phyloP scores from a whole-genome alignment of 192 early-diverging fungal species.

The Coemansia sp. region DNA sequence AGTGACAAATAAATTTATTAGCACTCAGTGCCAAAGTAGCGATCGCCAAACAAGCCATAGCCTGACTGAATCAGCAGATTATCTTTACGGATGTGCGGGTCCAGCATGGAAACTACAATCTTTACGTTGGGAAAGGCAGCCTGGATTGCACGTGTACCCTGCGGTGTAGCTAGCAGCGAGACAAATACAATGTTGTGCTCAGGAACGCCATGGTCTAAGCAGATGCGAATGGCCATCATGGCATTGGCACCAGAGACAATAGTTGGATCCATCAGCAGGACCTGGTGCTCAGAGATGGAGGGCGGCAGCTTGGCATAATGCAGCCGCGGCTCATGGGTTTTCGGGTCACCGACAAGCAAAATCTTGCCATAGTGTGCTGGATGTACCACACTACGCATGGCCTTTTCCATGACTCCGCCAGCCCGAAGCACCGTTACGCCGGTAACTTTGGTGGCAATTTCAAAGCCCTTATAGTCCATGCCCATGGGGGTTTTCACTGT shows the following conservation, averaged over 20 bases:
- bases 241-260: conserved; percentile 90
- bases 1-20: background rate
- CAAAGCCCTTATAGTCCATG: conserved; percentile 55
- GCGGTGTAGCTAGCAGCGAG: conserved; percentile 73
- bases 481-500: conserved; percentile 62
- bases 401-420: conserved; percentile 89
- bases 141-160: conserved; percentile 74
- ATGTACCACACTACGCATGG: conserved; percentile 74
- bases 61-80: conserved; percentile 76
- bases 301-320: conserved; percentile 82
- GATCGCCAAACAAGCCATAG: conserved; percentile 83
- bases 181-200: conserved; percentile 85
- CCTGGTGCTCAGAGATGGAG: conserved; percentile 59
- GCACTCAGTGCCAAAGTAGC: conserved; percentile 58
- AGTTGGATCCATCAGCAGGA: conserved; percentile 84
- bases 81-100: conserved; percentile 62
- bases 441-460: conserved; percentile 32
- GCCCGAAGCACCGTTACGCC: conserved; percentile 84
- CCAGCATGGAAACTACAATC: conserved; percentile 79
- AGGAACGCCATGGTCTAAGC: conserved; percentile 85
- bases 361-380: conserved; percentile 86
- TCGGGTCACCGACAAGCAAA: conserved; percentile 78
- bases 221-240: conserved; percentile 92
- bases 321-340: conserved; percentile 81
- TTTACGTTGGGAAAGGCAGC: conserved; percentile 79